Percentiles rank a stretch among this genome's conserved stretches.
phyloP scores from a whole-genome alignment of 2,329 filamentous ascomycete species.

The Alternaria ventricosa region DNA sequence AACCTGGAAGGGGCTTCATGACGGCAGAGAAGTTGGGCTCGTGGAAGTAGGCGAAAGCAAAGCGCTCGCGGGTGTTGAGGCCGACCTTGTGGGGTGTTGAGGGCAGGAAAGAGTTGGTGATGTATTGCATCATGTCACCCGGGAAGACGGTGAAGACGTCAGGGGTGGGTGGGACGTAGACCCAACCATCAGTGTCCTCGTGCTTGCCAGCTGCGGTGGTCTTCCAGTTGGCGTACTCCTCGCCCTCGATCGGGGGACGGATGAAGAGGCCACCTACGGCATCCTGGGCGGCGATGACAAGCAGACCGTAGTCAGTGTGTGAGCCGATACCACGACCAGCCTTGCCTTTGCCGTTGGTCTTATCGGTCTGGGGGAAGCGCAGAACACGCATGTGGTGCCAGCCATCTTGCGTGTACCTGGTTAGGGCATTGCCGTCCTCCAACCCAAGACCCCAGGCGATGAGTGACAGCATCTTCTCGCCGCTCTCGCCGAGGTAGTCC shows the following conservation, averaged over 20 bases:
- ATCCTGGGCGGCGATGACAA: constrained; percentile 60
- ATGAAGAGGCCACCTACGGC: constrained; percentile 60
- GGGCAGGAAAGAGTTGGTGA: constrained; percentile 13
- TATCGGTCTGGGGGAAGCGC: constrained; percentile 47
- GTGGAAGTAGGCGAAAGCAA: constrained; percentile 15
- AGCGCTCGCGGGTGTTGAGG: constrained; percentile 14
- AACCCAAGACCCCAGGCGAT: constrained; percentile 56
- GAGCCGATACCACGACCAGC: constrained; percentile 59
- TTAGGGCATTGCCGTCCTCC: constrained; percentile 49
- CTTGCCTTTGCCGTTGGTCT: constrained; percentile 58
- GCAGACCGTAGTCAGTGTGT: constrained; percentile 61
- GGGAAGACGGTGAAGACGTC: constrained; percentile 60
- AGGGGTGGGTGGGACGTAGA: constrained; percentile 56
- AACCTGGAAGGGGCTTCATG: constrained; percentile 11
- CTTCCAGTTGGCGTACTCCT: constrained; percentile 57
- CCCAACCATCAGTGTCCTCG: constrained; percentile 56
- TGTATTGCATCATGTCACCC: constrained; percentile 17
- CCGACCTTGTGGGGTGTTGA: constrained; percentile 15
- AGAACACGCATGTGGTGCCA: constrained; percentile 61
- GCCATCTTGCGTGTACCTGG: constrained; percentile 54
- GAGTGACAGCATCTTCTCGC: constrained; percentile 56
- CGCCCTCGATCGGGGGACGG: constrained; percentile 51
- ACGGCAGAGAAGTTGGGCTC: constrained; percentile 14
- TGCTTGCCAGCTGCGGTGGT: constrained; percentile 53
- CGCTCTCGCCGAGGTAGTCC: constrained; percentile 50